A percentile compares a stretch with the other conserved stretches of the same genome.
Evolutionary conservation across 345 rosid genomes (phyloP).

Genomic region (Salix arbutifolia): DNA sequence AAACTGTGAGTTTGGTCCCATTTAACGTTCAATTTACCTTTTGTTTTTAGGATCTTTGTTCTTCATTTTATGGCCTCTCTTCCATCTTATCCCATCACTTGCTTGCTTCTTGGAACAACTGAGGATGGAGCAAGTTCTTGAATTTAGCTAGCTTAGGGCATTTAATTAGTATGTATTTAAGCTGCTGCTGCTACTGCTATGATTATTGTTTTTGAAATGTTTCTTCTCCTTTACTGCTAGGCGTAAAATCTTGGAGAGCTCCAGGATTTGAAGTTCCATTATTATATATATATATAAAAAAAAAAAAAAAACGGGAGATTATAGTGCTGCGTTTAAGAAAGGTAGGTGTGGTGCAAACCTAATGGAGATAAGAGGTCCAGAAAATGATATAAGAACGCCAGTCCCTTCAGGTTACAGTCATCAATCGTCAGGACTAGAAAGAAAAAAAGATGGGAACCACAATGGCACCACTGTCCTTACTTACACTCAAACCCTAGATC

Average conservation of each 20-base stretch:
- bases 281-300: neutral
- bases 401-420: conserved; percentile 24
- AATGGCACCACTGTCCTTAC: conserved; percentile 41
- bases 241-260: neutral
- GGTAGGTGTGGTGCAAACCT: neutral
- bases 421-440: conserved; percentile 33
- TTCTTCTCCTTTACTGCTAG: neutral
- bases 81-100: neutral
- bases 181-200: neutral
- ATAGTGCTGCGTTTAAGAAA: neutral
- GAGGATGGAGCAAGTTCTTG: neutral
- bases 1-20: conserved; percentile 28
- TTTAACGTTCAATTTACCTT: conserved; percentile 19
- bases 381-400: conserved; percentile 33
- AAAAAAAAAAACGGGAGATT: neutral
- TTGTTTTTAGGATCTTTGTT: conserved; percentile 5
- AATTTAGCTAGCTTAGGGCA: neutral
- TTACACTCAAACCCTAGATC: conserved; percentile 77
- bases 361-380: conserved; percentile 48
- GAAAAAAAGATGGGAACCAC: conserved; percentile 43
- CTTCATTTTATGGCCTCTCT: neutral
- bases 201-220: neutral
- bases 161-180: neutral
- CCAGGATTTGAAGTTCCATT: neutral
- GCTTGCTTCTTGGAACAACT: neutral